Evolutionary conservation across 164 flowering plant species (phyloP), one percentile per base, ranked within the genome.

Genomic region (Chimonanthus praecox): DNA sequence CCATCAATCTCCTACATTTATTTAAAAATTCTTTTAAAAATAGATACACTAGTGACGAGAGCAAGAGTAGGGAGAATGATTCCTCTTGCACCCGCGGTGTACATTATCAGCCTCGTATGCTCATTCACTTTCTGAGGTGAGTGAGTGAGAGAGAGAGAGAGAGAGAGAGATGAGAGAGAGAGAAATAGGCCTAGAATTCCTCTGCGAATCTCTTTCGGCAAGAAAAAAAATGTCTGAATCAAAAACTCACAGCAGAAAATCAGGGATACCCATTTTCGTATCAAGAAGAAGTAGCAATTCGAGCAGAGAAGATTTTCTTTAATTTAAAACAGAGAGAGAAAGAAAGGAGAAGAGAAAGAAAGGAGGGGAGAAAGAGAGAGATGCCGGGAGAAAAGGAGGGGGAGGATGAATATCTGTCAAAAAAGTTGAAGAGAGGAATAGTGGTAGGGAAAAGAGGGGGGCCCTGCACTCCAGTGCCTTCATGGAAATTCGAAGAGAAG

Each of bases 391-490:
- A n/a, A 54, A 82, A 71, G 72, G 81, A 65, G 8, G 50, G 47
- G 7, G 73, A 87, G 88, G 75, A 85, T 79, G 85, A 81, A 75
- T 76, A 75, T 62, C 78, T 81, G 80, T 86, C 79, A 71, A 73
- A 82, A 89, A 89, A 88, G 88, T 86, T 80, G 89, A 85, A 76
- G 83, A 79, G 78, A n/a, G 85, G 87, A 74, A 60, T 83, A 47
- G 71, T 80, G 85, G 83, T 80, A 44, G 87, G 88, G 83, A 85
- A 85, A 81, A 88, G 84, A 75, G 88, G 86, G 74, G 86, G 85
- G 49, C 84, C 86, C 46, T 79, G 82, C 49, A 91, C 98, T 70
- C 98, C 98, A 71, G 77, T 86, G 43, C 88, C 90, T 71, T 78
- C 88, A 62, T 91, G 97, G 97, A 85, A 82, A 71, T 73, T 89